Percentiles rank a stretch among this genome's conserved stretches.
Conservation (phyloP, 2,329 filamentous ascomycete species). For the Cladophialophora chaetospira region DNA sequence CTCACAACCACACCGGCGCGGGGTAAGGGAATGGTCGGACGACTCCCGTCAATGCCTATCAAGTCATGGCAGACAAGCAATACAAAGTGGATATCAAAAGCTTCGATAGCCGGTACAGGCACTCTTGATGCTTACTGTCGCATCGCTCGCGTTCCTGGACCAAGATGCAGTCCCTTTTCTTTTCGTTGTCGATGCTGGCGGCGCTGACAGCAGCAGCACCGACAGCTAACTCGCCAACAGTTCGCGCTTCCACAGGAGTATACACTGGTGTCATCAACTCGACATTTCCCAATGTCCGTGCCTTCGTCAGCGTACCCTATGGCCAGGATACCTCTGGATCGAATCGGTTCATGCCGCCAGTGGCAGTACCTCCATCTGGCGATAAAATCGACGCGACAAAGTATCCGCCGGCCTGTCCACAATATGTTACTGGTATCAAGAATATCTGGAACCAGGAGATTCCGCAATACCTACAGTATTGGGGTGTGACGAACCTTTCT, state of each 20-base stretch:
- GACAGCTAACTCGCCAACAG: too few relatives aligned
- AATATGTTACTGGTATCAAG: not conserved
- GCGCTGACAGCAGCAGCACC: too few relatives aligned
- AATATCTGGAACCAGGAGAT: not conserved
- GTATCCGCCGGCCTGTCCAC: not conserved
- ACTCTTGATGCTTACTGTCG: too few relatives aligned
- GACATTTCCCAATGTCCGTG: conserved; percentile 40
- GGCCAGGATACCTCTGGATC: conserved; percentile 39
- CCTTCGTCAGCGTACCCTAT: conserved; percentile 43
- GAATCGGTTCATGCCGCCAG: conserved; percentile 37
- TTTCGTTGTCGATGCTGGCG: too few relatives aligned
- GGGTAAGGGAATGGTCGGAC: too few relatives aligned
- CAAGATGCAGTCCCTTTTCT: too few relatives aligned
- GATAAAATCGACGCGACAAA: not conserved
- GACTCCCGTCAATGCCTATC: too few relatives aligned
- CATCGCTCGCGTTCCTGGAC: too few relatives aligned
- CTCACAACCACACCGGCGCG: too few relatives aligned
- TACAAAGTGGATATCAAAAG: too few relatives aligned
- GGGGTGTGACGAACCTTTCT: conserved; percentile 29
- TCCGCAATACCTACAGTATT: not conserved
- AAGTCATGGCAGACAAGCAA: too few relatives aligned
- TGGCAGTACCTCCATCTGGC: not conserved
- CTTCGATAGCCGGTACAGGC: too few relatives aligned
- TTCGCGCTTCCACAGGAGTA: conserved; percentile 22
- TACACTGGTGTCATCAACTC: conserved; percentile 39